These are phyloP conservation scores for Echites panduratus DNA, from an alignment of 257 asterid species.

Conservation along the genomic window DNA sequence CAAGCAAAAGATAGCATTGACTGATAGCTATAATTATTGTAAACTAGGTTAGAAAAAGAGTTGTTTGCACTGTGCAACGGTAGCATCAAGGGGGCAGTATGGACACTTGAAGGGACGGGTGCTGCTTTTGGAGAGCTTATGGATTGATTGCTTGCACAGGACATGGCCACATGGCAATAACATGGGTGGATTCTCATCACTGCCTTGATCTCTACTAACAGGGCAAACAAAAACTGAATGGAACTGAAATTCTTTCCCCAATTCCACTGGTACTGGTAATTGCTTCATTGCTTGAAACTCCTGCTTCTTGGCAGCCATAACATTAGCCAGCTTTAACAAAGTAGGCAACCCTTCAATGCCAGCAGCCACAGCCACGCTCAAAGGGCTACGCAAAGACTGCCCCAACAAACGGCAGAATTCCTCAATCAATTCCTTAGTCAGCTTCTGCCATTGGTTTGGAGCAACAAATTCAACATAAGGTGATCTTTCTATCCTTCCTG, in stretches of 20 bases:
- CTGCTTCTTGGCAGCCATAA: constrained; percentile 46
- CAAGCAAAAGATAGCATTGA: too few species aligned
- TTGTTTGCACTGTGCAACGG: constrained; percentile 27
- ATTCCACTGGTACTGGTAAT: constrained; percentile 47
- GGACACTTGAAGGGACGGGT: constrained; percentile 51
- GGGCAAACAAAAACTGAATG: constrained; percentile 71
- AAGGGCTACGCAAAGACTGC: constrained; percentile 44
- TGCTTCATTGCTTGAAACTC: constrained; percentile 54
- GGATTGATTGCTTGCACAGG: constrained; percentile 51
- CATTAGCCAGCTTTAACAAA: constrained; percentile 42
- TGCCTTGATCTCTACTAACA: constrained; percentile 42
- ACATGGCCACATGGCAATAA: constrained; percentile 62
- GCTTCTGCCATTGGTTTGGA: constrained; percentile 37
- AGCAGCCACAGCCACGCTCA: constrained; percentile 43
- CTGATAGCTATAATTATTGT: too few species aligned
- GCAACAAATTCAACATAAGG: constrained; percentile 41
- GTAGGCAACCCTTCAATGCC: constrained; percentile 62
- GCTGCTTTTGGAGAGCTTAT: constrained; percentile 32
- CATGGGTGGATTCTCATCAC: constrained; percentile 60
- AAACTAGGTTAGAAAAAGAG: constrained; percentile 18
- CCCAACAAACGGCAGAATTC: constrained; percentile 42
- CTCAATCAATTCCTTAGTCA: constrained; percentile 34
- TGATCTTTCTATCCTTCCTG: constrained; percentile 43
- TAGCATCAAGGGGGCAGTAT: constrained; percentile 25
- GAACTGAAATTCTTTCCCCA: constrained; percentile 52